Percentiles rank a stretch among this genome's conserved stretches.
Evolutionary conservation across 148 eudicot species (phyloP).

Genomic region (Chenopodium formosanum): DNA sequence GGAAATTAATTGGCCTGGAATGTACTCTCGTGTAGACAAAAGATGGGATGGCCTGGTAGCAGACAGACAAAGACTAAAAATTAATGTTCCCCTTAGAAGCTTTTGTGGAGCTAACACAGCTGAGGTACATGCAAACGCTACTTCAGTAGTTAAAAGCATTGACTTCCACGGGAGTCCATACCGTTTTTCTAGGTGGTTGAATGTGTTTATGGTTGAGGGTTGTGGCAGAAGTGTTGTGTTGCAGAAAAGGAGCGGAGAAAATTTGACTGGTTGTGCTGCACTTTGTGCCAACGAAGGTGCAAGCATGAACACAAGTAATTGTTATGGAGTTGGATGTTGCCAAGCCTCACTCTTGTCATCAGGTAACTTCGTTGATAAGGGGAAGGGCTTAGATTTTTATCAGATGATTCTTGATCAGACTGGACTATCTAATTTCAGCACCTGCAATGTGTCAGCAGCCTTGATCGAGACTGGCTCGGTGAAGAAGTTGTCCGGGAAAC

Average conservation of each 20-base stretch:
- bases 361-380: background rate
- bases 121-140: background rate
- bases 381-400: slow-evolving; percentile 9
- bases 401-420: background rate
- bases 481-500: background rate
- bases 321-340: slow-evolving; percentile 46
- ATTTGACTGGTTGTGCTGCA: slow-evolving; percentile 33
- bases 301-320: background rate
- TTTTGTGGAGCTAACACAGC: slow-evolving; percentile 15
- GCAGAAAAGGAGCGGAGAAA: slow-evolving; percentile 1
- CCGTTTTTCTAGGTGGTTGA: slow-evolving; percentile 14
- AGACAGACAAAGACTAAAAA: background rate
- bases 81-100: background rate
- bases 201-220: slow-evolving; percentile 29
- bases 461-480: background rate
- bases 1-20: slow-evolving; percentile 25
- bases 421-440: background rate
- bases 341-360: slow-evolving; percentile 21
- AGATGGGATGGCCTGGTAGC: too few species aligned
- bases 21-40: background rate
- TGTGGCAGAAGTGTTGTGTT: slow-evolving; percentile 28
- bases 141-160: slow-evolving; percentile 11
- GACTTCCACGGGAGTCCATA: slow-evolving; percentile 21
- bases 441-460: slow-evolving; percentile 19
- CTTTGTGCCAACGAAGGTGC: slow-evolving; percentile 22